Evolutionary conservation across 2,329 filamentous ascomycete genomes (phyloP), one percentile per base, ranked within the genome.

Genomic region (Chalaropsis ovoidea): DNA sequence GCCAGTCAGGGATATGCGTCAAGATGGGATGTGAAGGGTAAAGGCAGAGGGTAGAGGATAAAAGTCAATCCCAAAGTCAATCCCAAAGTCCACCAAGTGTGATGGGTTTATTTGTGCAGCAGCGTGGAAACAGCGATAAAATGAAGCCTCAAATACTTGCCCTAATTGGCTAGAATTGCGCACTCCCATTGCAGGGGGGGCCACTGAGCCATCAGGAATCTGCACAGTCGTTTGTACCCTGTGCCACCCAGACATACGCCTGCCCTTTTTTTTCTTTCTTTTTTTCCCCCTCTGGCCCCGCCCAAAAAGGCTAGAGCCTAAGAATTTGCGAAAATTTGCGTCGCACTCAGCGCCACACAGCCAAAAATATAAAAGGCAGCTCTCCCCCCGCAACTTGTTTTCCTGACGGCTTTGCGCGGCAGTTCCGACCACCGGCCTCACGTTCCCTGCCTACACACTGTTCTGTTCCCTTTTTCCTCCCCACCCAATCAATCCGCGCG

Each of bases 321-420:
- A 35, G n/a, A 31, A 27, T 56, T 56, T 56, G 52, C 31, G 65
- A 54, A 62, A 61, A 61, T 62, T 31, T 62, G 56, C 56, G 65
- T 64, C 62, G 56, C 31, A 56, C 45, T 54, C 41, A 43, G 47
- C 65, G 65, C 65, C 65, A 67, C 65, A 67, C 24, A 64, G 65
- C 54, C 65, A 67, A 67, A 67, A 67, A 67, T 67, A 67, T 67
- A 67, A 64, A 67, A 67, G 62, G 42, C 47, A 22, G 42, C 62
- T 24, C 22, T 67, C 61, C 62, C 65, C 65, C 65, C 65, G 65
- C 65, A 64, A 43, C 62, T 52, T 64, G 41, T 43, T 35, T 42
- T 42, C 2, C 41, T 61, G 22, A 42, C 54, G 52, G 62, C 58
- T 22, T 64, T 67, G 65, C 65, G 62, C 62, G 65, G 62, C 56